Conservation (phyloP, 2,329 filamentous ascomycete species). For the Colletotrichum graminicola region DNA sequence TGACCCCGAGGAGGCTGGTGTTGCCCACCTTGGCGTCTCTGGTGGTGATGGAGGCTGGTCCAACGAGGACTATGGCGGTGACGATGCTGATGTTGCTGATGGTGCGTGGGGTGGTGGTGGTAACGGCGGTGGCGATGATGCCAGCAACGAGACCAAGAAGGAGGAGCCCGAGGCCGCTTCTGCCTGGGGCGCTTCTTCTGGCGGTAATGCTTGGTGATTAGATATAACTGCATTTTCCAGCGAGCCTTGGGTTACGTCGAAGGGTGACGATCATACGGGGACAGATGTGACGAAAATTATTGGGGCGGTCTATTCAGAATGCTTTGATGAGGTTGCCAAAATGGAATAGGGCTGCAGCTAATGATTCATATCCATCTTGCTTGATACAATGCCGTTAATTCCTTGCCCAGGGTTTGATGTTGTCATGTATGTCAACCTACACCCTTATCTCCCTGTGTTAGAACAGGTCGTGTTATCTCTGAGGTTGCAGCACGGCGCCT, state of each 20-base stretch:
- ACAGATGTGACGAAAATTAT: constrained; percentile 20
- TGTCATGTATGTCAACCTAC: neutral
- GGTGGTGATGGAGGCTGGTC: constrained; percentile 41
- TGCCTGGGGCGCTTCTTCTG: constrained; percentile 36
- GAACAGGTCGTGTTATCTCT: neutral
- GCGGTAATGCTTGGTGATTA: constrained; percentile 34
- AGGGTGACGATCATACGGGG: constrained; percentile 7
- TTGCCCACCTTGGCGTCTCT: constrained; percentile 44
- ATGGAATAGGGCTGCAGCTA: constrained; percentile 37
- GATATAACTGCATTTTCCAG: constrained; percentile 14
- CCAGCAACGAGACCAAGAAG: constrained; percentile 13
- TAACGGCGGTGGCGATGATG: constrained; percentile 36
- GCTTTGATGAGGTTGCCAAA: constrained; percentile 34
- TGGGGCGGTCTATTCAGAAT: constrained; percentile 41
- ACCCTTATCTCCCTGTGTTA: neutral
- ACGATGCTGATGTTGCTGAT: constrained; percentile 38
- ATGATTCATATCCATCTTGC: constrained; percentile 22
- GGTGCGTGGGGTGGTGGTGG: constrained; percentile 42
- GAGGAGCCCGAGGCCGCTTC: constrained; percentile 23
- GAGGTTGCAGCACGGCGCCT: neutral
- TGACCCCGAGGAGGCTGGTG: constrained; percentile 53
- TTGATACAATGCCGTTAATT: neutral
- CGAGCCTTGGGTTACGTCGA: constrained; percentile 1
- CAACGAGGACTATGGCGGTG: constrained; percentile 33
- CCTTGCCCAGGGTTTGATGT: neutral